phyloP scores from a whole-genome alignment of 2,329 filamentous ascomycete genomes.

The Chrysoporthe austroafricana region DNA sequence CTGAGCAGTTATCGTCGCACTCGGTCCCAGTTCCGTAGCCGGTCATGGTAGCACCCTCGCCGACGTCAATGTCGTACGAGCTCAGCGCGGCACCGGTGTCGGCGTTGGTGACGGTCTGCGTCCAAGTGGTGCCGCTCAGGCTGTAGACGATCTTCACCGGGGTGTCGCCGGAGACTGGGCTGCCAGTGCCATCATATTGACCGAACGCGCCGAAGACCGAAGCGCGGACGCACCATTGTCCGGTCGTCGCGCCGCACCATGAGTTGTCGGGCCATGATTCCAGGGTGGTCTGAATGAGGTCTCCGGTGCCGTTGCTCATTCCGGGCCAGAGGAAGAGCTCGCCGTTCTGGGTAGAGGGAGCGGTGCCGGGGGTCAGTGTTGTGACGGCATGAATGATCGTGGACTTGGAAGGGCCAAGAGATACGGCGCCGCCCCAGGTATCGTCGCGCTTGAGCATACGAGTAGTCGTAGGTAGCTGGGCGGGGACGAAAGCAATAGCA shows the following conservation, averaged over 20 bases:
- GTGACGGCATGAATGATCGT: slow-evolving; percentile 44
- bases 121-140: slow-evolving; percentile 33
- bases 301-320: slow-evolving; percentile 49
- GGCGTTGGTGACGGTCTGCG: slow-evolving; percentile 41
- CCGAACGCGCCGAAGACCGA: slow-evolving; percentile 46
- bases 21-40: slow-evolving; percentile 47
- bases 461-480: slow-evolving; percentile 2
- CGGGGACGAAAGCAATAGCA: slow-evolving; percentile 4
- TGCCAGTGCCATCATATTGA: slow-evolving; percentile 38
- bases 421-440: slow-evolving; percentile 24
- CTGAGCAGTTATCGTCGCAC: slow-evolving; percentile 42
- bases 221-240: slow-evolving; percentile 46
- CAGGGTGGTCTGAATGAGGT: slow-evolving; percentile 47
- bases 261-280: slow-evolving; percentile 45
- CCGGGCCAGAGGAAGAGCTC: slow-evolving; percentile 48
- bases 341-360: slow-evolving; percentile 43
- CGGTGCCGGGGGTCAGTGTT: slow-evolving; percentile 44
- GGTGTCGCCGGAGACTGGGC: slow-evolving; percentile 14
- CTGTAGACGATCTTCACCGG: slow-evolving; percentile 33
- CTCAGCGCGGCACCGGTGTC: slow-evolving; percentile 40
- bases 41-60: slow-evolving; percentile 43
- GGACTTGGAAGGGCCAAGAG: slow-evolving; percentile 23
- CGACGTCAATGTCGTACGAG: slow-evolving; percentile 35
- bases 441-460: slow-evolving; percentile 7
- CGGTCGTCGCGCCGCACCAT: slow-evolving; percentile 45